Base-by-base conservation (phyloP, 2,329 filamentous ascomycete genomes). In the Hypomyces rosellus region DNA sequence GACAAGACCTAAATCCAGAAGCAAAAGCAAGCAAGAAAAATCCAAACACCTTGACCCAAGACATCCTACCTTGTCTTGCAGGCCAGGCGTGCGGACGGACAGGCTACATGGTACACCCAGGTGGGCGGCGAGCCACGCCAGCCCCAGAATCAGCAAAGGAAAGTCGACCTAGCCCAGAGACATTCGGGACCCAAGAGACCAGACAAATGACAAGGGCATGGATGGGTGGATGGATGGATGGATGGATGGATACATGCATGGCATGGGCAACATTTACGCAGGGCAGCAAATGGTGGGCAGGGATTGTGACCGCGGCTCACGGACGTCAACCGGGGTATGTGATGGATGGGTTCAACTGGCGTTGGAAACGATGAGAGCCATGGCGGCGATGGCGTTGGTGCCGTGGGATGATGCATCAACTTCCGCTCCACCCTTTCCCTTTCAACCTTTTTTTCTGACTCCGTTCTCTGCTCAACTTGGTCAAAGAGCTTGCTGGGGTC, bases 251-350 rank as follows among this genome's bases (percentile, higher is more conserved):
- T 38, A 16, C 14, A 38, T 38, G 36, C 14, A 38, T 38, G 20
- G 40, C 25, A 30, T 30, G 41, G 33, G 20, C n/a, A 22, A 18
- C 42, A 33, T 14, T 25, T 34, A 49, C 36, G 46, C 50, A 52
- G 50, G 50, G 50, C 47, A 52, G 42, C 25, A 49, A 30, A 49
- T 49, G 41, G 25, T 30, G 14, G 13, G 13, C 47, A 50, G 40
- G 40, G 40, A 42, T 42, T 16, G 40, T 40, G 46, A 37, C 50
- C 50, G 50, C 50, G 50, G 50, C 46, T 43, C 50, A 52, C 50
- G 50, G 50, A 52, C 50, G 47, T 42, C 46, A 43, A 42, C 50
- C 50, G 22, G 50, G 50, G 36, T 41, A 16, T 14, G 12, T 18
- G 33, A 12, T n/a, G 34, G 33, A 12, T n/a, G 34, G 45, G 22